Evolutionary conservation across 164 flowering plant species (phyloP).

Genomic region (Kingdonia uniflora): DNA sequence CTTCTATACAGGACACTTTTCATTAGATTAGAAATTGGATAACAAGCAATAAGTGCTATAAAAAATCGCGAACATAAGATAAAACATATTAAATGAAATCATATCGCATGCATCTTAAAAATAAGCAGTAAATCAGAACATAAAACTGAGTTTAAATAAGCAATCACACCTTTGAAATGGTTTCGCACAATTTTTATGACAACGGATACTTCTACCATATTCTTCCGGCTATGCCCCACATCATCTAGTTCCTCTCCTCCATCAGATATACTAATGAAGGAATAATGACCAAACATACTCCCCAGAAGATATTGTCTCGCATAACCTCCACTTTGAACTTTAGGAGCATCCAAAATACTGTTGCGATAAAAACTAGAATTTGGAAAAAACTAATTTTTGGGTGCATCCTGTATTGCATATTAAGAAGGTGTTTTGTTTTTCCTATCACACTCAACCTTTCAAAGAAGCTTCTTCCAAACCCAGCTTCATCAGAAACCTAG

Average conservation of each 20-base stretch:
- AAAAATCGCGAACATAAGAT: too few species aligned
- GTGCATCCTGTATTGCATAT: conserved; percentile 50
- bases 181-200: conserved; percentile 18
- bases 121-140: too few species aligned
- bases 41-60: too few species aligned
- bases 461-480: conserved; percentile 47
- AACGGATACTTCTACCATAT: conserved; percentile 35
- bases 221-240: conserved; percentile 18
- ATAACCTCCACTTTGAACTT: conserved; percentile 16
- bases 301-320: conserved; percentile 24
- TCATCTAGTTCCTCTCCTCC: conserved; percentile 23
- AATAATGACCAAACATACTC: conserved; percentile 36
- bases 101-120: too few species aligned
- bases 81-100: too few species aligned
- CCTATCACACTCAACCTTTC: conserved; percentile 28
- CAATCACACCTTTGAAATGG: conserved; percentile 27
- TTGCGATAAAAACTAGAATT: conserved; percentile 27
- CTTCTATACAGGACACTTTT: too few species aligned
- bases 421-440: conserved; percentile 27
- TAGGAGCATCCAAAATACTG: conserved; percentile 25
- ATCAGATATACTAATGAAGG: conserved; percentile 26
- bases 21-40: too few species aligned
- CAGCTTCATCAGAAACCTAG: conserved; percentile 28
- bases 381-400: conserved; percentile 49
- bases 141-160: too few species aligned